Base-by-base conservation (phyloP, 78 protist species). In the Dictyostelium capitatum region DNA sequence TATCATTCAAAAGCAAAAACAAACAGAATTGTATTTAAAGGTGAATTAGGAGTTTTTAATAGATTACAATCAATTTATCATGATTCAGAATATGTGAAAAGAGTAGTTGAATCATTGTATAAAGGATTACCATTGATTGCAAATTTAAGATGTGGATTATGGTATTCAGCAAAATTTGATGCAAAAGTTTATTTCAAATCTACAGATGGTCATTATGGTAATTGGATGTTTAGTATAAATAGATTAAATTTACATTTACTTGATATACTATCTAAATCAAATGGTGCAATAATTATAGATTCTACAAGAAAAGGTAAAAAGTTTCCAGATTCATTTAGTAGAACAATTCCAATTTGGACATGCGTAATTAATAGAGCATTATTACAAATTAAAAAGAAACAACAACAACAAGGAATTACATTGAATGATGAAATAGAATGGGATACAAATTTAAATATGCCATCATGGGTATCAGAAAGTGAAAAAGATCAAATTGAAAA, bases 121-220 rank as follows among this genome's bases (percentile, higher is more conserved):
- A 0, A 9, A 43, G 79, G 47, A 59, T 47, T 50, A 25, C 83
- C 95, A 43, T 14, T 93, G 14, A 51, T 93, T 19, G 96, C 92
- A 4, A 93, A 93, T 57, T 32, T 93, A 25, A 41, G 96, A 32
- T 93, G 96, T 93, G 96, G 96, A 1, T 28, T 51, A 25, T 93
- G 96, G 96, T 93, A 93, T 69, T 53, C 19, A 14, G 53, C 46
- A 7, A 51, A 19, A 10, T 93, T 75, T 53, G 87, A 93, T 20
- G 70, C 48, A 14, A 57, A 56, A 43, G 72, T 82, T 47, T 93
- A 93, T 70, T 93, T 93, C 41, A 83, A 85, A 70, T 85, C 94
- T 3, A 93, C 96, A 25, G 96, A 93, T 84, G 96, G 96, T n/a
- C 96, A 93, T 82, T 93, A 83, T 79, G 96, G 96, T 14, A 72